A percentile compares a stretch with the other conserved stretches of the same genome.
Conservation (phyloP, 768 basidiomycete species). For the Mycena galericulata region DNA sequence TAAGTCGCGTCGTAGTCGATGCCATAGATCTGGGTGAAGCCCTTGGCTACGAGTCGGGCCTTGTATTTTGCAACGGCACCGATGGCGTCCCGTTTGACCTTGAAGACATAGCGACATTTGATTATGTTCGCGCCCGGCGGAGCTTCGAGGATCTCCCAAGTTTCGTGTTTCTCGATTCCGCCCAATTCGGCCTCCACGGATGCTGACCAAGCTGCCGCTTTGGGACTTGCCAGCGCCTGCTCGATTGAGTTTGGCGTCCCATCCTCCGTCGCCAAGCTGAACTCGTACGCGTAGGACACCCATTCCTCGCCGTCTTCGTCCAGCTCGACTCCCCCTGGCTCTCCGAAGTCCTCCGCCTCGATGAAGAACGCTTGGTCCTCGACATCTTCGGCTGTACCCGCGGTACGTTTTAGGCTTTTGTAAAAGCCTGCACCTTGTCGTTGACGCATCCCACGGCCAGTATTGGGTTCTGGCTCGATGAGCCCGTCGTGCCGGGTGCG, state of each 20-base stretch:
- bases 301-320: conserved; percentile 9
- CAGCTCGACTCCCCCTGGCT: conserved; percentile 28
- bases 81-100: conserved; percentile 33
- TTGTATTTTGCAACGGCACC: conserved; percentile 49
- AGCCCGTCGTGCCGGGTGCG: conserved; percentile 14
- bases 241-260: conserved; percentile 37
- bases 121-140: conserved; percentile 44
- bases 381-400: conserved; percentile 7
- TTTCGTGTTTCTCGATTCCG: conserved; percentile 36
- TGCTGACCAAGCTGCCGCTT: conserved; percentile 34
- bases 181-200: conserved; percentile 27
- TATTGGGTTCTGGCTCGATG: conserved; percentile 23
- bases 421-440: conserved; percentile 13
- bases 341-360: background rate
- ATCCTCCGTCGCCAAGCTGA: conserved; percentile 6
- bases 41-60: too few species aligned
- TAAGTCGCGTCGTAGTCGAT: conserved; percentile 51
- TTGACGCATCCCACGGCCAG: conserved; percentile 18
- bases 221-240: conserved; percentile 34
- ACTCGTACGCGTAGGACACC: conserved; percentile 15
- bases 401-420: background rate
- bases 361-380: conserved; percentile 5
- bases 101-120: conserved; percentile 37
- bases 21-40: conserved; percentile 52
- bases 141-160: conserved; percentile 40